phyloP scores from a whole-genome alignment of 2,329 filamentous ascomycete genomes.

The Davidsoniella virescens region DNA sequence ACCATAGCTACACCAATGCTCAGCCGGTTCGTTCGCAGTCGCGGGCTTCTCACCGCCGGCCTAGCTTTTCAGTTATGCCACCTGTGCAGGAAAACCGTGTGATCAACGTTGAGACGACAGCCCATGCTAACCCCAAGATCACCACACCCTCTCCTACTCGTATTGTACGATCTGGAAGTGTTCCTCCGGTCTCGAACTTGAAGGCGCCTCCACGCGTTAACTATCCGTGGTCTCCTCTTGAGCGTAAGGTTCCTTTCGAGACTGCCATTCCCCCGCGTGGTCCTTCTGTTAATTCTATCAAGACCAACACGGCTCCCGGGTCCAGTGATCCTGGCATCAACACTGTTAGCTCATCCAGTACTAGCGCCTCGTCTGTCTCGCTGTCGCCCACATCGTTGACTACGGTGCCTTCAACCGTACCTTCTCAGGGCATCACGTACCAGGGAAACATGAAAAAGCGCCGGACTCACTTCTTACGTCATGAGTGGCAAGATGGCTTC shows the following conservation, averaged over 20 bases:
- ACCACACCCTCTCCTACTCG: conserved; percentile 21
- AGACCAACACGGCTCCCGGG: not conserved
- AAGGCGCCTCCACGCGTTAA: conserved; percentile 34
- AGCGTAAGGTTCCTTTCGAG: conserved; percentile 28
- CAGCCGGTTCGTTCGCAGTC: conserved; percentile 32
- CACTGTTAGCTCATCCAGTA: not conserved
- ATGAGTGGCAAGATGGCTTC: conserved; percentile 88
- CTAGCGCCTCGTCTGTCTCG: not conserved
- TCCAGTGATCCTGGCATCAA: not conserved
- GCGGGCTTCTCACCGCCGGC: conserved; percentile 42
- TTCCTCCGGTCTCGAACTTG: conserved; percentile 19
- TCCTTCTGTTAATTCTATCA: not conserved
- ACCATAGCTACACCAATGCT: conserved; percentile 37
- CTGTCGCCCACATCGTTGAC: conserved; percentile 34
- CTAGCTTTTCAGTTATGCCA: conserved; percentile 52
- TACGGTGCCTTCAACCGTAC: conserved; percentile 30
- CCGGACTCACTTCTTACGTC: conserved; percentile 71
- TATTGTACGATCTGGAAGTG: conserved; percentile 15
- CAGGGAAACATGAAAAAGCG: conserved; percentile 90
- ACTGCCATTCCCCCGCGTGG: conserved; percentile 25
- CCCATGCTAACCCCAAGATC: conserved; percentile 12
- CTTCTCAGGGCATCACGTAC: conserved; percentile 42
- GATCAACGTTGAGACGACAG: not conserved
- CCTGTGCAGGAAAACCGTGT: conserved; percentile 47
- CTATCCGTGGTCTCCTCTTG: conserved; percentile 39